Conservation (phyloP, 345 rosid genomes). For the Heritiera fomes region DNA sequence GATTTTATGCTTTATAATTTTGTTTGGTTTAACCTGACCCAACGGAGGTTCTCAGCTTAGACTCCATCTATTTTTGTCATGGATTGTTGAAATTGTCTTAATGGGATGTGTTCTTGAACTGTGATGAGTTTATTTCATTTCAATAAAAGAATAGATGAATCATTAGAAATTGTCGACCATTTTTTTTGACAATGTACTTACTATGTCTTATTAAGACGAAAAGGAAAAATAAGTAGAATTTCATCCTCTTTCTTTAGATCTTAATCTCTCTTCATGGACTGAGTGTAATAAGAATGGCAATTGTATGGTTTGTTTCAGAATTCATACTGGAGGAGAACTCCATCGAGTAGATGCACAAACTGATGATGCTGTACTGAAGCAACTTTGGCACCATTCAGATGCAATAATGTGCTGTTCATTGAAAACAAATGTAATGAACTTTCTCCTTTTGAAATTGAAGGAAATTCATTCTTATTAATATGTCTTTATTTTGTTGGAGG, state of each 20-base stretch:
- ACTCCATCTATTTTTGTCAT: background rate
- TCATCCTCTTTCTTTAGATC: background rate
- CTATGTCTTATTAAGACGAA: background rate
- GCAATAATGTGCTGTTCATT: conserved; percentile 92
- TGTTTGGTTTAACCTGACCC: background rate
- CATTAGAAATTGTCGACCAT: background rate
- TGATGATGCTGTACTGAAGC: conserved; percentile 75
- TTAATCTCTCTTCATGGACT: background rate
- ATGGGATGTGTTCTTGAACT: background rate
- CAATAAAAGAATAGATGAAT: background rate
- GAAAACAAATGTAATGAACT: conserved; percentile 59
- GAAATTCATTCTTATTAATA: background rate
- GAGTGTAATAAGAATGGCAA: background rate
- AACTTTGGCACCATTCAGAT: conserved; percentile 85
- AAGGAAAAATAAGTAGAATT: background rate
- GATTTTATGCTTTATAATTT: background rate
- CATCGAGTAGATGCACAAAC: conserved; percentile 49
- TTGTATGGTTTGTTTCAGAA: conserved; percentile 35
- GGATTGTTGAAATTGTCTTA: background rate
- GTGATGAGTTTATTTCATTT: background rate
- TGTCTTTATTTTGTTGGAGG: background rate
- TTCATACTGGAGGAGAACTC: conserved; percentile 72
- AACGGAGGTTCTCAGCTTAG: background rate
- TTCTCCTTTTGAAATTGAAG: background rate
- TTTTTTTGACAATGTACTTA: background rate